These are phyloP conservation scores for Arthrobotrys pseudoclavata DNA, from an alignment of 2,329 filamentous ascomycete species.

Conservation along the genomic window DNA sequence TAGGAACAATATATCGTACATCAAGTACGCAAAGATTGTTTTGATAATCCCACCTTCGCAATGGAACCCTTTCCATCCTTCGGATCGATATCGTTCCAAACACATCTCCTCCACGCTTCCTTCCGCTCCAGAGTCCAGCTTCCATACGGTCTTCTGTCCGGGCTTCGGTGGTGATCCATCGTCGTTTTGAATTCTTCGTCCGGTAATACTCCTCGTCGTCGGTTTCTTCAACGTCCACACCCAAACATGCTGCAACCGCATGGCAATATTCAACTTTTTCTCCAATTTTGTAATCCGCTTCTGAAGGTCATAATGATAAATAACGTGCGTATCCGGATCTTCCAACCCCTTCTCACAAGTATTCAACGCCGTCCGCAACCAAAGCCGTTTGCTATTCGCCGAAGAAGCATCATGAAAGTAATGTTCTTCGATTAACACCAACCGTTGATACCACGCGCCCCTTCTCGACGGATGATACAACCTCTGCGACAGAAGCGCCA, in stretches of 20 bases:
- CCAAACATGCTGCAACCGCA: slow-evolving; percentile 92
- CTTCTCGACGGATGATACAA: slow-evolving; percentile 88
- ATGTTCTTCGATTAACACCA: slow-evolving; percentile 92
- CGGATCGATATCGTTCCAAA: slow-evolving; percentile 82
- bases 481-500: slow-evolving; percentile 81
- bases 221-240: slow-evolving; percentile 85
- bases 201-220: slow-evolving; percentile 79
- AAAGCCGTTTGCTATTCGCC: slow-evolving; percentile 81
- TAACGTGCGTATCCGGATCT: slow-evolving; percentile 88
- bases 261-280: slow-evolving; percentile 82
- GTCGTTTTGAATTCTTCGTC: slow-evolving; percentile 78
- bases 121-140: slow-evolving; percentile 77
- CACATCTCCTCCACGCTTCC: slow-evolving; percentile 96
- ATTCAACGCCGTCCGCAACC: slow-evolving; percentile 79
- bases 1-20: slow-evolving; percentile 91
- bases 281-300: slow-evolving; percentile 94
- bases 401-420: slow-evolving; percentile 81
- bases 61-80: slow-evolving; percentile 96
- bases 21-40: slow-evolving; percentile 91
- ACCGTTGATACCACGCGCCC: slow-evolving; percentile 95
- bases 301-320: slow-evolving; percentile 93
- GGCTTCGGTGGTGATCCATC: slow-evolving; percentile 63
- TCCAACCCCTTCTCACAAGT: slow-evolving; percentile 91
- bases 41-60: slow-evolving; percentile 90
- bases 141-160: slow-evolving; percentile 80